Evolutionary conservation across 352 stramenopile genomes (phyloP).

Genomic region (Globisporangium megalacanthum): DNA sequence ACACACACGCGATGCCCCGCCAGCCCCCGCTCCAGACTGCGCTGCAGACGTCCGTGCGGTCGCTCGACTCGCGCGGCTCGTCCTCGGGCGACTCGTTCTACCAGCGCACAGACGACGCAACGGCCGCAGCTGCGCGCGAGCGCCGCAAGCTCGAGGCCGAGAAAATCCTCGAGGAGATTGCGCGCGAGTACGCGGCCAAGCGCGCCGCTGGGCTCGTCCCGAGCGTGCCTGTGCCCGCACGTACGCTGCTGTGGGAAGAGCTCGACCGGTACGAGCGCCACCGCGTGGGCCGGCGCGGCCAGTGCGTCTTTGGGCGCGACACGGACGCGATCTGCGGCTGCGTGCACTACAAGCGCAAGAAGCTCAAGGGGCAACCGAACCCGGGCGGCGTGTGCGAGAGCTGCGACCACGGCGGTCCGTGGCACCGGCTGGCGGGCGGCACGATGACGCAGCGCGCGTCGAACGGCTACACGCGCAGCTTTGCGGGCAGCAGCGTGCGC

Average conservation of each 20-base stretch:
- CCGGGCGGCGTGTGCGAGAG: constrained; percentile 56
- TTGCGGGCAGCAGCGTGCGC: constrained; percentile 9
- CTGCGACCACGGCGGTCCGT: constrained; percentile 62
- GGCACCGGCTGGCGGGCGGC: constrained; percentile 58
- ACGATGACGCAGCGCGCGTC: constrained; percentile 23
- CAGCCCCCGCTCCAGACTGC: no score
- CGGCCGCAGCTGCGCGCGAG: constrained; percentile 13
- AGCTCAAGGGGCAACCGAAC: constrained; percentile 37
- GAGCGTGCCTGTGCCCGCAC: constrained; percentile 58
- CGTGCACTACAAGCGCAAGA: constrained; percentile 46
- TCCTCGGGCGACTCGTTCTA: no score
- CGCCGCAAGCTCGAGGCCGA: constrained; percentile 53
- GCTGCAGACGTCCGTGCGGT: no score
- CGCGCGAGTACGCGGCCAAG: constrained; percentile 80
- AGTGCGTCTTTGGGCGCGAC: constrained; percentile 67
- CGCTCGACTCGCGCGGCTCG: no score
- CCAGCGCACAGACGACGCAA: background rate
- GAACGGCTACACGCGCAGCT: constrained; percentile 6
- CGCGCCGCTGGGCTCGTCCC: constrained; percentile 66
- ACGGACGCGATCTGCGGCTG: constrained; percentile 50
- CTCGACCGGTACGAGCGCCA: constrained; percentile 42
- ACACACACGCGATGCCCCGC: no score
- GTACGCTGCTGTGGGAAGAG: constrained; percentile 80
- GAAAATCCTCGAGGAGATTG: constrained; percentile 64
- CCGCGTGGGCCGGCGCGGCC: constrained; percentile 38